Conservation (phyloP, 164 flowering plant species). For the Tinospora cordifolia region DNA sequence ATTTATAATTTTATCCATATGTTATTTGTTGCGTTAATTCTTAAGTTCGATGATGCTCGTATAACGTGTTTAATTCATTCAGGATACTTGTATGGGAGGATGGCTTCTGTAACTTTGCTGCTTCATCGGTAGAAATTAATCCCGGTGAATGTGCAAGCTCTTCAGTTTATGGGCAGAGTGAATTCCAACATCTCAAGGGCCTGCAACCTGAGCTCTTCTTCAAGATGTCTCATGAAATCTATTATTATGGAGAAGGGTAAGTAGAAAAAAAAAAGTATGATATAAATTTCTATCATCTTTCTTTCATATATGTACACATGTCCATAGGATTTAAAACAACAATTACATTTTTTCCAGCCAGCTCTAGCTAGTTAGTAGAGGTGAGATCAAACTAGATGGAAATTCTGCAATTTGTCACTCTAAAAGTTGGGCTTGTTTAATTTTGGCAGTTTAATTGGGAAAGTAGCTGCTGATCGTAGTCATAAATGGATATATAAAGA, state of each 20-base stretch:
- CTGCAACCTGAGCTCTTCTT: slow-evolving; percentile 93
- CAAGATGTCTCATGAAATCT: slow-evolving; percentile 99
- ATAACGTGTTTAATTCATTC: not conserved
- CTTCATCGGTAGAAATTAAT: slow-evolving; percentile 50
- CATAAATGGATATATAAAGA: slow-evolving; percentile 89
- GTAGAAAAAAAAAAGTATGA: not conserved
- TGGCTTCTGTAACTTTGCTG: slow-evolving; percentile 94
- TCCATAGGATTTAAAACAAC: not conserved
- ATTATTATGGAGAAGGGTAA: slow-evolving; percentile 97
- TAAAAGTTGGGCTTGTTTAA: not conserved
- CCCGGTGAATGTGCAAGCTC: slow-evolving; percentile 30
- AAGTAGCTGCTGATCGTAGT: slow-evolving; percentile 91
- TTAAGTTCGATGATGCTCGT: not conserved
- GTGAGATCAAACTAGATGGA: too few relatives aligned
- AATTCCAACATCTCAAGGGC: slow-evolving; percentile 61
- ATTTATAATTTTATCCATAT: not conserved
- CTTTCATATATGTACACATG: too few relatives aligned
- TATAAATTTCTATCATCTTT: not conserved
- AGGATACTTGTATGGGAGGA: slow-evolving; percentile 99
- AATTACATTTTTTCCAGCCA: too few relatives aligned
- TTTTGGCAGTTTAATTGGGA: slow-evolving; percentile 70
- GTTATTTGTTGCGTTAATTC: not conserved
- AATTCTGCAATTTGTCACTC: not conserved
- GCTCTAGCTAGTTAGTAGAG: too few relatives aligned
- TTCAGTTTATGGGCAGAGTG: slow-evolving; percentile 39